These are phyloP conservation scores for Pseudogymnoascus sp. DNA, from an alignment of 2,329 filamentous ascomycete genomes.

Conservation along the genomic window DNA sequence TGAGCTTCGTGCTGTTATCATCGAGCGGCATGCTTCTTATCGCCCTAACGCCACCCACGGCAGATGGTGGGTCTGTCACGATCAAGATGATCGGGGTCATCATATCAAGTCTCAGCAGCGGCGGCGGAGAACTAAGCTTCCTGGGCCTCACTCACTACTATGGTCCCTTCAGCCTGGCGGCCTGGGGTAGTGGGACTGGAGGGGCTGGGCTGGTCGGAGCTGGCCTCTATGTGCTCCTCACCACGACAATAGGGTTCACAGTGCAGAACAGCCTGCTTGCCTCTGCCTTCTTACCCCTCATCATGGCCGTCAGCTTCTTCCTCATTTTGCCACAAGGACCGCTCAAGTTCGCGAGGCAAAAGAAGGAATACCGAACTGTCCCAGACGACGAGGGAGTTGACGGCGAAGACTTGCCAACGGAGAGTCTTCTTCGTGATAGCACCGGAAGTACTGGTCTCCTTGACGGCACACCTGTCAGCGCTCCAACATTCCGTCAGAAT, in stretches of 20 bases:
- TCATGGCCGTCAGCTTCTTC: constrained; percentile 87
- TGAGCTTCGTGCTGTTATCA: constrained; percentile 67
- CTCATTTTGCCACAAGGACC: constrained; percentile 62
- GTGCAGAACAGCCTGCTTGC: constrained; percentile 67
- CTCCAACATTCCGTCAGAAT: constrained; percentile 35
- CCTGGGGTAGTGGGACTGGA: constrained; percentile 89
- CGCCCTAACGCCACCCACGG: constrained; percentile 61
- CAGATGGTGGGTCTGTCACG: constrained; percentile 50
- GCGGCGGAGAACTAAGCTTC: constrained; percentile 84
- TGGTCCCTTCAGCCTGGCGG: constrained; percentile 73
- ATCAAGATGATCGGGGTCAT: constrained; percentile 76
- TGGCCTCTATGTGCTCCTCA: constrained; percentile 78
- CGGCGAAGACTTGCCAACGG: constrained; percentile 24
- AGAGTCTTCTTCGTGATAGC: constrained; percentile 19
- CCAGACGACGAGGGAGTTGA: constrained; percentile 33
- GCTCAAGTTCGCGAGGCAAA: constrained; percentile 39
- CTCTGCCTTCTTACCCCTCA: constrained; percentile 66
- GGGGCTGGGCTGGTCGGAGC: constrained; percentile 82
- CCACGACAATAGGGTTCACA: constrained; percentile 66
- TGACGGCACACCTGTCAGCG: constrained; percentile 21
- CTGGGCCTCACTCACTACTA: constrained; percentile 90
- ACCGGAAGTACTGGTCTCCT: constrained; percentile 11
- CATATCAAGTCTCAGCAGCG: constrained; percentile 75
- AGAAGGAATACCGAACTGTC: constrained; percentile 47
- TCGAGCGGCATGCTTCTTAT: constrained; percentile 83